Evolutionary conservation across 768 basidiomycete species (phyloP).

Genomic region (Trametes elegans): DNA sequence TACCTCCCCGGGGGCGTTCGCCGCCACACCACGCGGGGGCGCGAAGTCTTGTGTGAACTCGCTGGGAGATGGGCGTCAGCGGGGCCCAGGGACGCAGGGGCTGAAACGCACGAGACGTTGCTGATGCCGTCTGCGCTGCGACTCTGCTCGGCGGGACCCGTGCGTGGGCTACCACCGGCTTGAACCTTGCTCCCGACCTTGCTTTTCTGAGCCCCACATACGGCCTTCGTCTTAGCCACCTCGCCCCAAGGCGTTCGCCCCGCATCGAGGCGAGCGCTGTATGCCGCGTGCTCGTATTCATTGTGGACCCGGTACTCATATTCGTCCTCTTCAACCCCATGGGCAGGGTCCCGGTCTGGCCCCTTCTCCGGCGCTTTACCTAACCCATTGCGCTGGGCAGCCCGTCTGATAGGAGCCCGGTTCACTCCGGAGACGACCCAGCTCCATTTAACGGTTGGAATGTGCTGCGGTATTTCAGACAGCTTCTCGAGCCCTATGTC

Average conservation of each 20-base stretch:
- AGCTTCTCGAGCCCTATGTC: conserved; percentile 49
- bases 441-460: conserved; percentile 62
- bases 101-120: conserved; percentile 44
- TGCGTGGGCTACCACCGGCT: not conserved
- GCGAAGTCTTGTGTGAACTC: conserved; percentile 22
- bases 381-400: not conserved
- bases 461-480: conserved; percentile 58
- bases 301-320: conserved; percentile 5
- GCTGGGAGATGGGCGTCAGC: conserved; percentile 17
- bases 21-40: not conserved
- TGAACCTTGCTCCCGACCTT: not conserved
- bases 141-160: not conserved
- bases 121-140: conserved; percentile 36
- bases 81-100: not conserved
- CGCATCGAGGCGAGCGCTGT: conserved; percentile 18
- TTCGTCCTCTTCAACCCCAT: not conserved
- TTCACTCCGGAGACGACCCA: conserved; percentile 50
- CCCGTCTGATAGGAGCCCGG: conserved; percentile 27
- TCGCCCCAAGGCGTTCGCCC: conserved; percentile 11
- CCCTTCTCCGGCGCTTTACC: not conserved
- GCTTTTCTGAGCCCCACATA: conserved; percentile 5
- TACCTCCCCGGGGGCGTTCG: conserved; percentile 35
- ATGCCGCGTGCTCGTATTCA: conserved; percentile 19
- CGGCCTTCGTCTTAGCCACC: conserved; percentile 12
- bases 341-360: not conserved